Percentiles rank a stretch among this genome's conserved stretches.
Conservation (phyloP, 257 asterid species). For the Ophiorrhiza pumila region DNA sequence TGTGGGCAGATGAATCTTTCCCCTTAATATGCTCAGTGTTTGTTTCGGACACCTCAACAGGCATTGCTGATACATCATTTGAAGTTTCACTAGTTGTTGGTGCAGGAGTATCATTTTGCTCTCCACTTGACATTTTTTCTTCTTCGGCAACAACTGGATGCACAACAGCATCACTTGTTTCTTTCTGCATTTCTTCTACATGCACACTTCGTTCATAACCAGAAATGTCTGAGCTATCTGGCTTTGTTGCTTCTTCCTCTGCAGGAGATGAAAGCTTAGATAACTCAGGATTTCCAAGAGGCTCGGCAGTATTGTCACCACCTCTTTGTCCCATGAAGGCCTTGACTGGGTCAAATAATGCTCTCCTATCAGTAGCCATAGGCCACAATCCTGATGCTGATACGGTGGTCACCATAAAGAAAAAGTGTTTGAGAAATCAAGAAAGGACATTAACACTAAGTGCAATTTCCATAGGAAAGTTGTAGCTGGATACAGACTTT, state of each 20-base stretch:
- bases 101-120: constrained; percentile 30
- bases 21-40: constrained; percentile 40
- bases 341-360: constrained; percentile 66
- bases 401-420: constrained; percentile 17
- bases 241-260: constrained; percentile 30
- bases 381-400: constrained; percentile 82
- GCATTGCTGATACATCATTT: constrained; percentile 28
- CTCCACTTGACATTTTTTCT: constrained; percentile 29
- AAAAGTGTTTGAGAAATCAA: constrained; percentile 8
- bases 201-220: constrained; percentile 29
- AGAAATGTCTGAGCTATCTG: constrained; percentile 34
- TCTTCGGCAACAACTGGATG: constrained; percentile 41
- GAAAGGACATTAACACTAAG: constrained; percentile 1
- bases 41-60: constrained; percentile 41
- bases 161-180: constrained; percentile 32
- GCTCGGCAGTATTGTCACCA: constrained; percentile 42
- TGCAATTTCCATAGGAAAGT: constrained; percentile 2
- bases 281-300: constrained; percentile 37
- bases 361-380: constrained; percentile 55
- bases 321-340: constrained; percentile 71
- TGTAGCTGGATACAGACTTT: background rate
- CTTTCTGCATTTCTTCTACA: constrained; percentile 42
- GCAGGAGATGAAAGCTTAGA: constrained; percentile 31
- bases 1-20: constrained; percentile 32
- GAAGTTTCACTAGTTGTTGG: constrained; percentile 38